These are phyloP conservation scores for Eutrema heterophyllum DNA, from an alignment of 345 rosid species.

Conservation along the genomic window DNA sequence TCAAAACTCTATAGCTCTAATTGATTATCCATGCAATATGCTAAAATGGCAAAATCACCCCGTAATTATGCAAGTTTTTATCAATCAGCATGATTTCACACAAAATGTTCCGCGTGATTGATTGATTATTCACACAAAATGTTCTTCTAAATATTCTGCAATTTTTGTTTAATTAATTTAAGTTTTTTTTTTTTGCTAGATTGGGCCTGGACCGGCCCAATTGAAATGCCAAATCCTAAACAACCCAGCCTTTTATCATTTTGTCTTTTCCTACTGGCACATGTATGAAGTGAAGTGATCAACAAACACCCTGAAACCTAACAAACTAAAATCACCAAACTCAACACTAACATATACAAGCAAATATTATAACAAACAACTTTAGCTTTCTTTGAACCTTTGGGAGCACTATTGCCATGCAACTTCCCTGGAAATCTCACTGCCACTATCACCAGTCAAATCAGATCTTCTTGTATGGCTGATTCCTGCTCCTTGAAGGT, in stretches of 20 bases:
- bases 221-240: neutral
- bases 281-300: neutral
- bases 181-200: neutral
- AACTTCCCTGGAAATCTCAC: slow-evolving; percentile 6
- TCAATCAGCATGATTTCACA: no score
- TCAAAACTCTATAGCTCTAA: neutral
- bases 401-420: neutral
- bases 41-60: neutral
- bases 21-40: neutral
- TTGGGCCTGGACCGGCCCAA: neutral
- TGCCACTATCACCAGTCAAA: slow-evolving; percentile 37
- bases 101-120: no score
- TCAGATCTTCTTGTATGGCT: slow-evolving; percentile 52
- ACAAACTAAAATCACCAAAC: neutral
- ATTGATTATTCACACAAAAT: no score
- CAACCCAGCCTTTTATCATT: neutral
- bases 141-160: no score
- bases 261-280: neutral
- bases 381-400: neutral
- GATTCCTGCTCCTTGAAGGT: slow-evolving; percentile 51
- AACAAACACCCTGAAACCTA: neutral
- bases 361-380: neutral
- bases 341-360: neutral
- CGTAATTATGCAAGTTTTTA: neutral
- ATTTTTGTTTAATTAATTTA: neutral